These are phyloP conservation scores for Endogone sp. DNA, from an alignment of 192 early-diverging fungal species.

Conservation along the genomic window DNA sequence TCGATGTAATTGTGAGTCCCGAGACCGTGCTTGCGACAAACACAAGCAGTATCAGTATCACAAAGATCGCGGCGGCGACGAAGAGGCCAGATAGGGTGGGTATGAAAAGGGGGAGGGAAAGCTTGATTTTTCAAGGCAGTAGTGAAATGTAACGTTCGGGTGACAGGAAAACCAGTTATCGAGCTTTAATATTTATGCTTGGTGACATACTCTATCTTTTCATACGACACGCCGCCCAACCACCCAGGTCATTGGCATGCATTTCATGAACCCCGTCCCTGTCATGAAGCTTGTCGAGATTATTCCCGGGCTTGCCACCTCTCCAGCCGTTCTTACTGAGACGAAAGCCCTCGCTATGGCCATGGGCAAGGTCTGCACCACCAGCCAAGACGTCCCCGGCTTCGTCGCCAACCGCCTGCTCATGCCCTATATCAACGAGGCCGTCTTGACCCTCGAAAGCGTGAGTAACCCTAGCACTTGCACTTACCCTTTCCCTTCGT, in stretches of 20 bases:
- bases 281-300: slow-evolving; percentile 97
- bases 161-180: too few relatives aligned
- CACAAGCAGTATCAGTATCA: slow-evolving; percentile 96
- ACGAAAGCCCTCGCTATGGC: slow-evolving; percentile 74
- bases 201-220: too few relatives aligned
- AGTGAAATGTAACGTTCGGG: background rate
- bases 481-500: slow-evolving; percentile 2
- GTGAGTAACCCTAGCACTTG: slow-evolving; percentile 29
- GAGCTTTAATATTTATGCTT: too few relatives aligned
- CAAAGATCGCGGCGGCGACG: slow-evolving; percentile 94
- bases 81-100: slow-evolving; percentile 60
- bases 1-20: slow-evolving; percentile 61
- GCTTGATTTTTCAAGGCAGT: background rate
- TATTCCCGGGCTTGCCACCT: slow-evolving; percentile 91
- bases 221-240: background rate
- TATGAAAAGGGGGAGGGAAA: background rate
- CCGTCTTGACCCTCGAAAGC: slow-evolving; percentile 78
- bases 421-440: slow-evolving; percentile 99
- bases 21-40: slow-evolving; percentile 90
- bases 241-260: slow-evolving; percentile 93
- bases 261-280: slow-evolving; percentile 98
- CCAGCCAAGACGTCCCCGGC: slow-evolving; percentile 86
- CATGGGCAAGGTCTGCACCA: slow-evolving; percentile 95
- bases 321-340: slow-evolving; percentile 56
- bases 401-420: slow-evolving; percentile 96